Base-by-base conservation (phyloP, 768 basidiomycete species). In the Asterophora parasitica region DNA sequence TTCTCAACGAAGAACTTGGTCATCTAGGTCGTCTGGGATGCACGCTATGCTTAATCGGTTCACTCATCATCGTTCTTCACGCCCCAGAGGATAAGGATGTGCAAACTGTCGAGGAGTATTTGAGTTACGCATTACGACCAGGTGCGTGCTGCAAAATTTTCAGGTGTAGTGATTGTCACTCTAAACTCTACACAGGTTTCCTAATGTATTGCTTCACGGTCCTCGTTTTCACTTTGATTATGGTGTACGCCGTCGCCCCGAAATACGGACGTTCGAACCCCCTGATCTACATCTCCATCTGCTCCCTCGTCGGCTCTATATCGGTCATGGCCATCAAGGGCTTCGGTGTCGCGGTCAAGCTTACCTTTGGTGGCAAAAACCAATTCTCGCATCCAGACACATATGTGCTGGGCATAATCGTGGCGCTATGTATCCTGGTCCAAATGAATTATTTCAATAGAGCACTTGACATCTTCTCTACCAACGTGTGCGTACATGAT, bases 251-350 rank as follows among this genome's bases (percentile, higher is more conserved):
- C 19, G 76, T 96, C 51, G 87, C 80, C 1, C 96, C 96, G 7
- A 82, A 73, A 52, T 80, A 96, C 58, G 96, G 96, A 27, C 86
- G 85, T 37, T 78, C 82, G 47, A 93, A 87, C 53, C 96, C 96
- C 2, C 57, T 92, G 51, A 87, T 96, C 26, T 98, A 96, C 69
- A 79, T 98, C 53, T 93, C 93, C 20, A 95, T 99, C 60, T 98
- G 96, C 67, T 97, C 94, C 9, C 65, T 97, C 48, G 92, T 92
- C 36, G 96, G 96, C 9, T 93, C 91, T 26, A 82, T 99, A 36
- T 92, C 92, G n/a, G 83, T 98, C 68, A 98, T 99, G 96, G 88
- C 92, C 34, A 88, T 97, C 75, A 99, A 99, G 72, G 95, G 93
- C 40, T 92, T 99, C 59, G 96, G 96, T 37, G 85, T 97, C 39